A percentile compares a stretch with the other conserved stretches of the same genome.
These are phyloP conservation scores for Closterium sp. DNA, from an alignment of 139 green algal species.

Conservation along the genomic window DNA sequence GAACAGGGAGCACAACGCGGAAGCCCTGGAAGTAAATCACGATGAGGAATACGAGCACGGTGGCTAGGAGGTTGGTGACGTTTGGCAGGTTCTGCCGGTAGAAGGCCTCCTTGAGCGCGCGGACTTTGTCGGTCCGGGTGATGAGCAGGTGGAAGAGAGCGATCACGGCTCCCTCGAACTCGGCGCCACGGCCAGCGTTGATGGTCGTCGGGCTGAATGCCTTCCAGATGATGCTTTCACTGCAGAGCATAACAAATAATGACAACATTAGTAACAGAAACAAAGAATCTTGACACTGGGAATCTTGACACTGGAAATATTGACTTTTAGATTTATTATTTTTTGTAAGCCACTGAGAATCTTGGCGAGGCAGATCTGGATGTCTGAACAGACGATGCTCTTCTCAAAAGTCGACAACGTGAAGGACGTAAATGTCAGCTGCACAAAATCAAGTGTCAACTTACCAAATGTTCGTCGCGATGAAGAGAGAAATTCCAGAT, in stretches of 20 bases:
- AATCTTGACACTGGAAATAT: too few relatives aligned
- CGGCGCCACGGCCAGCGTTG: conserved; percentile 74
- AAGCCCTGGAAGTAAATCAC: conserved; percentile 99
- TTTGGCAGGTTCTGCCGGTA: conserved; percentile 97
- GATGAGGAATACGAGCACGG: conserved; percentile 92
- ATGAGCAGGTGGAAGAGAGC: conserved; percentile 95
- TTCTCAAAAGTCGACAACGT: too few relatives aligned
- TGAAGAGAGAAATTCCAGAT: conserved; percentile 98
- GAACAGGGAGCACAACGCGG: conserved; percentile 95
- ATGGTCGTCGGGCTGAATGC: conserved; percentile 91
- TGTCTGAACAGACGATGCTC: too few relatives aligned
- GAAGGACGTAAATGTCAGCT: too few relatives aligned
- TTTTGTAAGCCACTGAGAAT: too few relatives aligned
- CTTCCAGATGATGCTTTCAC: conserved; percentile 99
- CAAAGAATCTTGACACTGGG: too few relatives aligned
- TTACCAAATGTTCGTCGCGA: conserved; percentile 98
- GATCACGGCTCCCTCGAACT: conserved; percentile 99
- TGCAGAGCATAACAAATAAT: neutral
- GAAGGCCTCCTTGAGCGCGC: conserved; percentile 95
- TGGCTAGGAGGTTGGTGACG: conserved; percentile 94
- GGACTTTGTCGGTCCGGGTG: conserved; percentile 89
- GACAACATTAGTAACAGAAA: too few relatives aligned
- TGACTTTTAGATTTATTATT: too few relatives aligned
- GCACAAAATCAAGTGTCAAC: neutral
- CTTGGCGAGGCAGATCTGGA: too few relatives aligned